Base-by-base conservation (phyloP, 192 early-diverging fungal genomes). In the Coemansia sp. region DNA sequence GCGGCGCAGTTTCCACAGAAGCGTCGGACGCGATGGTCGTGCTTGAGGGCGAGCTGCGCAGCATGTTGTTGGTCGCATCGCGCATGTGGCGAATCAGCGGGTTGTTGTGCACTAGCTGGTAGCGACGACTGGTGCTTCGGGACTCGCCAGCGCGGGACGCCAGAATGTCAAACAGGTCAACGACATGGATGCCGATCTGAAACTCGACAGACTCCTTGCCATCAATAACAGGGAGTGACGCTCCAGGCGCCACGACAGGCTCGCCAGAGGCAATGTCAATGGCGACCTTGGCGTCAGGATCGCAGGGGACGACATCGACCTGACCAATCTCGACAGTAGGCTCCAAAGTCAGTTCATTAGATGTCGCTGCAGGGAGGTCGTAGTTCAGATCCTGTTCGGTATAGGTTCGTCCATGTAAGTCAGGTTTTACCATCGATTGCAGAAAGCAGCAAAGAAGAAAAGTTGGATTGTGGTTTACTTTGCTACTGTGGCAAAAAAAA, bases 81-180 rank as follows among this genome's bases (percentile, higher is more conserved):
- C 79, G 79, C 67, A 81, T 65, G 23, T 81, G 79, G 32, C 79
- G 74, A 33, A 75, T 14, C 28, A 75, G 67, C 37, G 73, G 63
- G 63, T 75, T 78, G 68, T 74, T 78, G 65, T 64, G 77, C 46
- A 82, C 75, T 47, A 82, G 68, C 65, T 77, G 75, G 65, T 77
- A 74, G 40, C 79, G 67, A 39, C 79, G 67, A 6, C 71, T 52
- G 13, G 39, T 38, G 63, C 68, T 38, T 17, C 59, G 43, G 4
- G 44, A 21, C 44, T 70, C 64, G 62, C 47, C 53, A 13, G 65
- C 75, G 42, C 72, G 79, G 16, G 79, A 72, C 7, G 71, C 79
- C 28, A 77, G 83, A 7, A 89, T 85, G 68, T 95, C 93, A 44
- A 95, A 90, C 40, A 97, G 82, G 69, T 97, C 96, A n/a, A 89